Base-by-base conservation (phyloP, 495 filamentous ascomycete genomes). In the Penicillium arizonense region DNA sequence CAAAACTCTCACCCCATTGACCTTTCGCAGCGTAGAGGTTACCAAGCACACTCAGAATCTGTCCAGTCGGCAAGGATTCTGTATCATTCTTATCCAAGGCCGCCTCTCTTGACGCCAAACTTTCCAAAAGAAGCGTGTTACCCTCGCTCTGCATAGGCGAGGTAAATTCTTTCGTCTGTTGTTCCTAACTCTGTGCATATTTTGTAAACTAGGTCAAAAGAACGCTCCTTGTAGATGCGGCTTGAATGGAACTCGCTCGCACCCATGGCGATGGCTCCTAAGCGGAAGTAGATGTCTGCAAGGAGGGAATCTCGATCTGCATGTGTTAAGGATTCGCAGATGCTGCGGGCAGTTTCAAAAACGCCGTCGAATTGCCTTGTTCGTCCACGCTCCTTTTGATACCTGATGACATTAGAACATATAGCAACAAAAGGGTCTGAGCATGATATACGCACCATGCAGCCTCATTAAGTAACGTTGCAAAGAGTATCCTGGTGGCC, bases 31-130 rank as follows among this genome's bases (percentile, higher is more conserved):
- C 45, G 23, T 47, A 50, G 8, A 61, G 53, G 30, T 73, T 71
- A 10, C 69, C 66, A 14, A 68, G 56, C 7, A 52, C 58, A 44
- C 69, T 62, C 28, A 69, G 52, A 42, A 69, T 56, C 24, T 58
- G 50, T 21, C 69, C 65, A 11, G 65, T 68, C 14, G 68, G 63
- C 40, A 51, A 37, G 61, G 53, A 54, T 55, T 60, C 44, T n/a
- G 52, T 36, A 24, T 58, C 56, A 38, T 59, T 28, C 52, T 51
- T 59, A 2, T 40, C 56, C 41, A 55, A 13, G 1, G 42, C 46
- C 41, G 36, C 55, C 36, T 59, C 56, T 21, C 56, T 50, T 3
- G 45, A 43, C 5, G 38, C 41, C 40, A 59, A 13, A 24, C 56
- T 55, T 7, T 59, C 56, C 34, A 51, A 18, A 46, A 57, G 52